phyloP scores from a whole-genome alignment of 208 protist genomes.

The Crithidia bombi region DNA sequence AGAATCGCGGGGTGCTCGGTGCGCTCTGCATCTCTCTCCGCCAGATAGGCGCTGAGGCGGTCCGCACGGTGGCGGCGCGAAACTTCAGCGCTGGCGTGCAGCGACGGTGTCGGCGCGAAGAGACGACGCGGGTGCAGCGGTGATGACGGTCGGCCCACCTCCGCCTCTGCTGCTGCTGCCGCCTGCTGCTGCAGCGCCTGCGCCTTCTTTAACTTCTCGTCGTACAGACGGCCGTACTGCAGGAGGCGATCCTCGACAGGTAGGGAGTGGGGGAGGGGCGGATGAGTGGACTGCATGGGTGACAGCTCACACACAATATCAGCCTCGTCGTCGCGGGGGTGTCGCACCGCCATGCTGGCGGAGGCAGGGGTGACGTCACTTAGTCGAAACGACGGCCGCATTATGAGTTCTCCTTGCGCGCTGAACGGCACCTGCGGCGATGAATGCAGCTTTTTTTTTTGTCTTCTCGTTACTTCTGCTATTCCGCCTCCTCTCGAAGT shows the following conservation, averaged over 20 bases:
- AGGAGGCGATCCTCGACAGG: slow-evolving; percentile 58
- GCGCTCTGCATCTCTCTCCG: neutral
- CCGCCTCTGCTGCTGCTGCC: slow-evolving; percentile 5
- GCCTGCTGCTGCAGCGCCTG: slow-evolving; percentile 11
- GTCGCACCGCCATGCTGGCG: no score
- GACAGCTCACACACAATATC: slow-evolving; percentile 46
- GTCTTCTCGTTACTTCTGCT: no score
- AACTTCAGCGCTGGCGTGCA: slow-evolving; percentile 22
- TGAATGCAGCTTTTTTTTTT: no score
- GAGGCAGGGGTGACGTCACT: neutral
- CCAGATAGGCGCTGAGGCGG: slow-evolving; percentile 1
- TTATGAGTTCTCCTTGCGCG: neutral
- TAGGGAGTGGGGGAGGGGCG: neutral
- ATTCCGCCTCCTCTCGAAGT: no score
- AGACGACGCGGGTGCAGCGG: slow-evolving; percentile 5
- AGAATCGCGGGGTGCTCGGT: slow-evolving; percentile 23
- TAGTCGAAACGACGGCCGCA: slow-evolving; percentile 21
- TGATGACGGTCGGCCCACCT: neutral
- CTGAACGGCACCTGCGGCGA: neutral
- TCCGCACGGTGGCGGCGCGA: slow-evolving; percentile 25
- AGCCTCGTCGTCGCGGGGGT: neutral
- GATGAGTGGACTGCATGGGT: slow-evolving; percentile 9
- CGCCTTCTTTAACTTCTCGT: slow-evolving; percentile 12
- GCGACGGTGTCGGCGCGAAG: slow-evolving; percentile 22
- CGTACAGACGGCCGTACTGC: slow-evolving; percentile 41